Conservation (phyloP, 169 alveolate genomes). For the Cystoisospora suis region DNA sequence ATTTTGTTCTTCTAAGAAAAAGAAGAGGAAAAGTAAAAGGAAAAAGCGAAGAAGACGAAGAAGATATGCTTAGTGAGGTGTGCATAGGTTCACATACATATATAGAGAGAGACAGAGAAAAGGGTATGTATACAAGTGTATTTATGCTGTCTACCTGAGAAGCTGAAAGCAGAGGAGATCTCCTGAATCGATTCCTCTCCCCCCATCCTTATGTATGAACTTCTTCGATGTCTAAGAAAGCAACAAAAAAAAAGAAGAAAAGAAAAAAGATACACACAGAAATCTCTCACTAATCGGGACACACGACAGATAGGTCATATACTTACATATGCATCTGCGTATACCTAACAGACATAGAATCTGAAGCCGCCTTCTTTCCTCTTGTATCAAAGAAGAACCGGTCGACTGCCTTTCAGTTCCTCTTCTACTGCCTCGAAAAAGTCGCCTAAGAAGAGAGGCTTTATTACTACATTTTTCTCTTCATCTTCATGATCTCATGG, state of each 20-base stretch:
- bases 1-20: no score
- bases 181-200: neutral
- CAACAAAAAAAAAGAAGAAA: neutral
- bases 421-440: no score
- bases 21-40: no score
- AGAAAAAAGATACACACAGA: neutral
- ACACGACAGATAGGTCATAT: neutral
- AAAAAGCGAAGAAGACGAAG: neutral
- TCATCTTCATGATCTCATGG: no score
- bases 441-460: no score
- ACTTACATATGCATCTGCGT: neutral
- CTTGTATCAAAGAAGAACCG: no score
- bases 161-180: conserved; percentile 5
- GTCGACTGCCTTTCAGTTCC: no score
- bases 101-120: no score
- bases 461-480: no score
- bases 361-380: neutral
- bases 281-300: neutral
- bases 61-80: neutral
- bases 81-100: neutral
- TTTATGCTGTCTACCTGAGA: neutral
- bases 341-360: neutral
- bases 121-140: no score
- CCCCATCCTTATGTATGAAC: neutral
- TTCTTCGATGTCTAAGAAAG: conserved; percentile 8